These are phyloP conservation scores for Brassica carinata DNA, from an alignment of 345 rosid genomes.

Conservation along the genomic window DNA sequence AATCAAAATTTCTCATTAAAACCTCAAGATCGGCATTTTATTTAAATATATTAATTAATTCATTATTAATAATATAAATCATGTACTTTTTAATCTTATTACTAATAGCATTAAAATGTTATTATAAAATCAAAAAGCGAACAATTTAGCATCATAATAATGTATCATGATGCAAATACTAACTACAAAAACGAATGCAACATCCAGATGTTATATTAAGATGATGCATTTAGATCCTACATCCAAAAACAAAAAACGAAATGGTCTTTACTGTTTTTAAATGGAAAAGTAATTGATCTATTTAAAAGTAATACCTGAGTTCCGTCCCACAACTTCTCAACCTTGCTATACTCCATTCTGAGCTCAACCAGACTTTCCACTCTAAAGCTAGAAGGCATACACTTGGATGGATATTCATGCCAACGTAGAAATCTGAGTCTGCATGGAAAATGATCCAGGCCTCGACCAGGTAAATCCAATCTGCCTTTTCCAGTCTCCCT, in stretches of 20 bases:
- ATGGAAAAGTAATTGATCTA: neutral
- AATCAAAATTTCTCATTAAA: no score
- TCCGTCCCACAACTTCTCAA: constrained; percentile 25
- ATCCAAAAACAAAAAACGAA: neutral
- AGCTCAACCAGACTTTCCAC: neutral
- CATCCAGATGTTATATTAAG: neutral
- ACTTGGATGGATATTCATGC: neutral
- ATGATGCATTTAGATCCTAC: neutral
- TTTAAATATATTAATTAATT: no score
- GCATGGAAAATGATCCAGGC: neutral
- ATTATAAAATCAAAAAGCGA: neutral
- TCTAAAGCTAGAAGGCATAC: neutral
- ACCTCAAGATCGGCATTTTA: neutral
- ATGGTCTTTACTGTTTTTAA: neutral
- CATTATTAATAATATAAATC: no score
- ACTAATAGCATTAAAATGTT: neutral
- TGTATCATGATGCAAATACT: neutral
- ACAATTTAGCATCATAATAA: neutral
- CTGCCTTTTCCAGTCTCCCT: neutral
- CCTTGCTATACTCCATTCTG: neutral
- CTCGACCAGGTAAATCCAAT: neutral
- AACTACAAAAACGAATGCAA: neutral
- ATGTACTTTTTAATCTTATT: neutral
- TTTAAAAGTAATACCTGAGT: neutral
- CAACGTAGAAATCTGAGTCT: neutral